A percentile compares a stretch with the other conserved stretches of the same genome.
These are phyloP conservation scores for Gymnopilus dilepis DNA, from an alignment of 768 basidiomycete species.

Conservation along the genomic window DNA sequence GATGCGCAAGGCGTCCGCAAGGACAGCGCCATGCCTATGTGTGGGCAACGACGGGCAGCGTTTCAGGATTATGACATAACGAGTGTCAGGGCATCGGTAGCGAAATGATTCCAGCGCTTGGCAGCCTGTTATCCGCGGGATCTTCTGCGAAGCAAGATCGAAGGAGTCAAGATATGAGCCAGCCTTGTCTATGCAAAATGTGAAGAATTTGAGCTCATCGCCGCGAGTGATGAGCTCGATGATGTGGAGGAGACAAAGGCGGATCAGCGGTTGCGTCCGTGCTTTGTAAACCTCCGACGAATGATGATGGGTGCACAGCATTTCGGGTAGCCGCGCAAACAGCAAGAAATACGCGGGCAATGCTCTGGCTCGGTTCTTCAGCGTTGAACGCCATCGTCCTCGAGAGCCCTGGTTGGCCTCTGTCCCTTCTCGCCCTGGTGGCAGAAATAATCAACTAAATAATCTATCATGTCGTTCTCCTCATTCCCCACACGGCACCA, in stretches of 20 bases:
- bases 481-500: constrained; percentile 28
- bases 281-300: constrained; percentile 1
- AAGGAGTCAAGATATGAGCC: no score
- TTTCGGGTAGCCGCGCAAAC: not conserved
- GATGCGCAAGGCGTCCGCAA: no score
- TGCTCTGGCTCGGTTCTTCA: constrained; percentile 16
- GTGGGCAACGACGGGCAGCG: no score
- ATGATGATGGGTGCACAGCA: constrained; percentile 9
- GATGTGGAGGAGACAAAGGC: not conserved
- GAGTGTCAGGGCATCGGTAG: no score
- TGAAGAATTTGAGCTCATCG: not conserved
- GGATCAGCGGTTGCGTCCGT: not conserved
- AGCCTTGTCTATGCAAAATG: no score
- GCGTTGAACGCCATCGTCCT: constrained; percentile 25
- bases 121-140: no score
- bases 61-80: no score
- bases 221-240: not conserved
- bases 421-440: constrained; percentile 30
- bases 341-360: not conserved
- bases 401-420: constrained; percentile 32
- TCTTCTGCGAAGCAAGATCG: no score
- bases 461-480: constrained; percentile 25
- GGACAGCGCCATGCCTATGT: no score
- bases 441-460: constrained; percentile 18
- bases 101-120: no score